These are phyloP conservation scores for Talaromyces borbonicus DNA, from an alignment of 495 filamentous ascomycete species.

Conservation along the genomic window DNA sequence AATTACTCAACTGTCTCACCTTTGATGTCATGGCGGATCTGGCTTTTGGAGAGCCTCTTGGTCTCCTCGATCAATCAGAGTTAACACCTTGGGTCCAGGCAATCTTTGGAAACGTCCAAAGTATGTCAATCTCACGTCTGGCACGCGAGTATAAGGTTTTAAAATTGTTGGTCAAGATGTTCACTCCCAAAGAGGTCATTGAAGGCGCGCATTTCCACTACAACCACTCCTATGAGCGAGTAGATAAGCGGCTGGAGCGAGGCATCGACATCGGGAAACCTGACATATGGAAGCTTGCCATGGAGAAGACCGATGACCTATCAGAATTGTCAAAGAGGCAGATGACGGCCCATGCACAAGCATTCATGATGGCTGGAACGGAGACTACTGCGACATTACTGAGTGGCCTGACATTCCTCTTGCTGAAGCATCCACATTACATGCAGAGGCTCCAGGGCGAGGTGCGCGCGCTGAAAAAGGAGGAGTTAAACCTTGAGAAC, in stretches of 20 bases:
- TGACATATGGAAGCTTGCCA: too few species aligned
- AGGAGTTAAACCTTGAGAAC: slow-evolving; percentile 41
- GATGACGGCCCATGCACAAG: slow-evolving; percentile 14
- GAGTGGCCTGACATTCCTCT: slow-evolving; percentile 39
- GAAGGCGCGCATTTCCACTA: slow-evolving; percentile 20
- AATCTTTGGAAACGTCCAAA: not conserved
- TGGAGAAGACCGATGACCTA: slow-evolving; percentile 30
- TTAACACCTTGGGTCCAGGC: not conserved
- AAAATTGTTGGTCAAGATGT: not conserved
- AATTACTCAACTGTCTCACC: not conserved
- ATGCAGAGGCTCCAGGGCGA: slow-evolving; percentile 38
- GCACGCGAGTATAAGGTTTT: not conserved
- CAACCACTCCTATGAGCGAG: slow-evolving; percentile 28
- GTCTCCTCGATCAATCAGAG: not conserved
- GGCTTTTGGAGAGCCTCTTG: not conserved
- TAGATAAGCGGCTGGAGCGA: slow-evolving; percentile 27
- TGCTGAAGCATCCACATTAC: slow-evolving; percentile 34
- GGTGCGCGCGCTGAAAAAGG: slow-evolving; percentile 32
- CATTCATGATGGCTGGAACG: slow-evolving; percentile 40
- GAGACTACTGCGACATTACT: slow-evolving; percentile 47
- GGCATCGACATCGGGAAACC: too few species aligned
- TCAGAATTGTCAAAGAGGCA: slow-evolving; percentile 23
- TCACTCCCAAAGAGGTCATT: slow-evolving; percentile 14
- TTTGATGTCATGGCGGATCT: not conserved
- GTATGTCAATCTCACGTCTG: not conserved